These are phyloP conservation scores for Globisporangium nunn DNA, from an alignment of 352 stramenopile species.

Conservation along the genomic window DNA sequence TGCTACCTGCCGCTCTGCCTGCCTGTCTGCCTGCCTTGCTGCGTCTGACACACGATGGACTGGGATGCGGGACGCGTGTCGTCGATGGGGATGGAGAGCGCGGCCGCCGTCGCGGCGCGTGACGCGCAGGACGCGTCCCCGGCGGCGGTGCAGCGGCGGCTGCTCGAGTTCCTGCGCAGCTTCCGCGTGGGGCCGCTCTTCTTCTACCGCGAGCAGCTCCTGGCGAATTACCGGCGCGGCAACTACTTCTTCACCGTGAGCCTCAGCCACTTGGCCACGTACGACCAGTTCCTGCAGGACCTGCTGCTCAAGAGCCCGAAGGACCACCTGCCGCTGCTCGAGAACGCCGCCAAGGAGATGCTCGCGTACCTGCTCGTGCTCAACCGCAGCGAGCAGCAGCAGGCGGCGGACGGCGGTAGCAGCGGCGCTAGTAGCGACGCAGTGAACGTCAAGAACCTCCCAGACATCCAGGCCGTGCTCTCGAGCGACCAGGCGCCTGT, in stretches of 20 bases:
- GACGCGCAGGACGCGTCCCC: conserved; percentile 48
- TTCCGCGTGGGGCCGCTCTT: conserved; percentile 85
- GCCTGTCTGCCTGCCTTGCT: no score
- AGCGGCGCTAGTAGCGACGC: conserved; percentile 3
- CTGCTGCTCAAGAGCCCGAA: conserved; percentile 79
- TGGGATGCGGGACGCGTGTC: conserved; percentile 77
- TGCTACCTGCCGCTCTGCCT: no score
- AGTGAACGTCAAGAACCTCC: conserved; percentile 30
- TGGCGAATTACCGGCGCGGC: conserved; percentile 75
- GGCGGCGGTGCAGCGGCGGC: conserved; percentile 50
- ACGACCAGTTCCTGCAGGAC: conserved; percentile 83
- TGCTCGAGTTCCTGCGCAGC: conserved; percentile 82
- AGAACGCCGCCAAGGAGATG: conserved; percentile 81
- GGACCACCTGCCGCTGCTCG: conserved; percentile 78
- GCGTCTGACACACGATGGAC: conserved; percentile 41
- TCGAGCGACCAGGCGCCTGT: conserved; percentile 68
- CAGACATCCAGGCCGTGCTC: conserved; percentile 80
- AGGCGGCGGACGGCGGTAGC: conserved; percentile 17
- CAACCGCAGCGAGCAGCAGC: conserved; percentile 29
- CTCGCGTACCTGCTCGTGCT: conserved; percentile 55
- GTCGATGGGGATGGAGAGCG: conserved; percentile 75
- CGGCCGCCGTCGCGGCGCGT: conserved; percentile 31
- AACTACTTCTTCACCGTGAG: conserved; percentile 78
- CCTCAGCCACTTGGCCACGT: conserved; percentile 78
- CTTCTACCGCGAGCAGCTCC: conserved; percentile 87